Percentiles rank a stretch among this genome's conserved stretches.
Evolutionary conservation across 345 rosid genomes (phyloP).

Genomic region (Euphorbia peplus): DNA sequence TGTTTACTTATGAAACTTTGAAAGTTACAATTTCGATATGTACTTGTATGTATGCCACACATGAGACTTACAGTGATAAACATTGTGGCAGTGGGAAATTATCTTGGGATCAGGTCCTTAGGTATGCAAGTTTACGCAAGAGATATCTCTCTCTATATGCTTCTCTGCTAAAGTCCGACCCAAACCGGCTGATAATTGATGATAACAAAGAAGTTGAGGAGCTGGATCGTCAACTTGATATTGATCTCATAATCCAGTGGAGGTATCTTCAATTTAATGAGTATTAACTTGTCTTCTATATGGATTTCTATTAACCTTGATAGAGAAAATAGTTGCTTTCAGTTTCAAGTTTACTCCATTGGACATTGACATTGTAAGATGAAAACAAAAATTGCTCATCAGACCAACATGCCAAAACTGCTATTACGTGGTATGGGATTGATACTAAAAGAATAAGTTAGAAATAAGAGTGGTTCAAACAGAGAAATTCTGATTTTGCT

Average conservation of each 20-base stretch:
- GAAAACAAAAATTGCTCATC: neutral
- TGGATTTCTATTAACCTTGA: neutral
- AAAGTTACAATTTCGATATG: neutral
- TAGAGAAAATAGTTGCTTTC: neutral
- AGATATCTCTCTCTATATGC: slow-evolving; percentile 85
- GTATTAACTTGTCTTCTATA: neutral
- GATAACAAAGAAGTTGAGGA: slow-evolving; percentile 77
- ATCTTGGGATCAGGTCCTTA: slow-evolving; percentile 89
- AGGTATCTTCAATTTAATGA: slow-evolving; percentile 43
- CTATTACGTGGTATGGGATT: neutral
- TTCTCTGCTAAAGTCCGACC: slow-evolving; percentile 79
- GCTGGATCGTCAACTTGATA: slow-evolving; percentile 80
- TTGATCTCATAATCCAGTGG: slow-evolving; percentile 93
- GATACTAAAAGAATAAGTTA: neutral
- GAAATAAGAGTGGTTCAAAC: neutral
- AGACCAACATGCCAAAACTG: neutral
- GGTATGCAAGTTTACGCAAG: slow-evolving; percentile 74
- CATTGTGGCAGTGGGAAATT: slow-evolving; percentile 77
- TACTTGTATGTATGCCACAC: neutral
- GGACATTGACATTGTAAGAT: neutral
- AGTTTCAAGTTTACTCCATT: neutral
- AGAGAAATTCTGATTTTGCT: neutral
- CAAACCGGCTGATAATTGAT: slow-evolving; percentile 53
- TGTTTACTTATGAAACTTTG: neutral
- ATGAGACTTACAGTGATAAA: neutral